Evolutionary conservation across 306 rosid species (phyloP).

Genomic region (Casuarina equisetifolia): DNA sequence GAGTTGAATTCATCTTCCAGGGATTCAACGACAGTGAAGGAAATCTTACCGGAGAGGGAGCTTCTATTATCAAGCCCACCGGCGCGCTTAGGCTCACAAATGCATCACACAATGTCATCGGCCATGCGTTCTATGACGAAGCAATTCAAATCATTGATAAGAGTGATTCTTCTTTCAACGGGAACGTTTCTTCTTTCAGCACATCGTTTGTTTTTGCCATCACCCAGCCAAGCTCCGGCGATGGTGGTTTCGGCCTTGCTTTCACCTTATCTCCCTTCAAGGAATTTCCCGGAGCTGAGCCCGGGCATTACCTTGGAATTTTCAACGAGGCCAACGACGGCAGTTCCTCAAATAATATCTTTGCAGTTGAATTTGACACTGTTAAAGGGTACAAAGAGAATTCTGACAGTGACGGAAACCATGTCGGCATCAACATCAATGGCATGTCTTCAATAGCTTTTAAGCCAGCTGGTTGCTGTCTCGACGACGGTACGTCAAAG

Average conservation of each 20-base stretch:
- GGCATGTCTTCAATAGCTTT: background rate
- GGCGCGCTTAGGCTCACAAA: slow-evolving; percentile 54
- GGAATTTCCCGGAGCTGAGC: slow-evolving; percentile 25
- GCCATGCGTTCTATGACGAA: slow-evolving; percentile 48
- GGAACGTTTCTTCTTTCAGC: slow-evolving; percentile 46
- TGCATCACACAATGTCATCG: slow-evolving; percentile 27
- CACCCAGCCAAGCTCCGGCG: slow-evolving; percentile 30
- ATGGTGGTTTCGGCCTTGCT: slow-evolving; percentile 68
- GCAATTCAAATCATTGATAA: slow-evolving; percentile 25
- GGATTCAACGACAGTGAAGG: slow-evolving; percentile 41
- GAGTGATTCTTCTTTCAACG: slow-evolving; percentile 2
- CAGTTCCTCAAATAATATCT: slow-evolving; percentile 27
- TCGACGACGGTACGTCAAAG: background rate
- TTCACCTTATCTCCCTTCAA: slow-evolving; percentile 54
- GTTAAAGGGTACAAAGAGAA: slow-evolving; percentile 45
- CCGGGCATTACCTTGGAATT: slow-evolving; percentile 57
- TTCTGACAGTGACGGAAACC: slow-evolving; percentile 41
- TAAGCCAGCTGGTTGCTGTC: slow-evolving; percentile 38
- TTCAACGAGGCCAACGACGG: slow-evolving; percentile 34
- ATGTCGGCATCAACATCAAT: slow-evolving; percentile 60
- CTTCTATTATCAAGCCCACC: slow-evolving; percentile 32
- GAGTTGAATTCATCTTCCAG: slow-evolving; percentile 30
- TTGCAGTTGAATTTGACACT: slow-evolving; percentile 72
- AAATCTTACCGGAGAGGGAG: slow-evolving; percentile 23
- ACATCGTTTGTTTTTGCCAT: slow-evolving; percentile 69